Conservation (phyloP, 306 rosid species). For the Cucumis hystrix region DNA sequence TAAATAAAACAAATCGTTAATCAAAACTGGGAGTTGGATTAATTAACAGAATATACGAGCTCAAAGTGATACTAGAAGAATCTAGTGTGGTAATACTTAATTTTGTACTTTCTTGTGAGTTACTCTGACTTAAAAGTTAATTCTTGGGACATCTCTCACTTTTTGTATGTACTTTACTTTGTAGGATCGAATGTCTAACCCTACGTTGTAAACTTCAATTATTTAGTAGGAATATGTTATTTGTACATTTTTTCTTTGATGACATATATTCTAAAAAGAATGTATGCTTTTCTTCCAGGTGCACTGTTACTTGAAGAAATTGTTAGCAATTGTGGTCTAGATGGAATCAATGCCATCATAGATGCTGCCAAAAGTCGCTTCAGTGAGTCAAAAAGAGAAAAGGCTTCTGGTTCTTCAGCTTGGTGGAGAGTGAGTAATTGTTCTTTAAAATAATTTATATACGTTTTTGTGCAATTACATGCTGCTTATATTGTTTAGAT, state of each 20-base stretch:
- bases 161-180: background rate
- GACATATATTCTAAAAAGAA: background rate
- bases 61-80: background rate
- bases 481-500: background rate
- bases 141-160: background rate
- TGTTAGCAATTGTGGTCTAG: constrained; percentile 37
- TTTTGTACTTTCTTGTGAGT: background rate
- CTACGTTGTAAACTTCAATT: background rate
- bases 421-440: constrained; percentile 82
- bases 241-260: background rate
- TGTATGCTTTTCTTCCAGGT: constrained; percentile 26
- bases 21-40: too few species aligned
- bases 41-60: background rate
- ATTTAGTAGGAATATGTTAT: background rate
- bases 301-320: constrained; percentile 80
- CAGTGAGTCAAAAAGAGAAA: constrained; percentile 53
- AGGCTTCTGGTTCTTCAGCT: constrained; percentile 42
- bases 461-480: background rate
- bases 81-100: background rate
- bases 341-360: constrained; percentile 53
- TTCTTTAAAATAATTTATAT: too few species aligned
- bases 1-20: background rate
- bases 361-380: constrained; percentile 54
- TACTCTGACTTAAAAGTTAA: background rate
- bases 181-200: background rate